Evolutionary conservation across 257 asterid genomes (phyloP), one percentile per base, ranked within the genome.

Genomic region (Catharanthus roseus): DNA sequence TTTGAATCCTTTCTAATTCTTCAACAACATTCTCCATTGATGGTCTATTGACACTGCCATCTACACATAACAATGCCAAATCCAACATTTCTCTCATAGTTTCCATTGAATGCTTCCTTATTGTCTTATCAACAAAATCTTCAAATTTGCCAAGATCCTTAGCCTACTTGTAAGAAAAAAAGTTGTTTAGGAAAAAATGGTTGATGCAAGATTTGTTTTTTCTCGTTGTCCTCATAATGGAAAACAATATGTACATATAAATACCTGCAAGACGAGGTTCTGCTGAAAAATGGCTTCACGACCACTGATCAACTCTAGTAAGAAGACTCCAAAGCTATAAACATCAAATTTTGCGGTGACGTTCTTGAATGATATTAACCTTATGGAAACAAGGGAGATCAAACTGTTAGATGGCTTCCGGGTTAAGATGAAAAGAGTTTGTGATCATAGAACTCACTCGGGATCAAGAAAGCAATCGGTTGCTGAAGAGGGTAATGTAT

Each of bases 261-360:
- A 10, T 29, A 67, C 72, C 72, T 67, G 72, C 21, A 23, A 18
- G 57, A 70, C 44, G 38, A 70, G 67, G 67, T 63, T 70, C 53
- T 34, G 42, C 19, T n/a, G 11, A 45, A 49, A 41, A 49, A 68
- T 15, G 47, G 72, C 54, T 47, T 39, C 28, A 24, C 65, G 65
- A 16, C 74, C 74, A 63, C 56, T 70, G 58, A 70, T 57, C 67
- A 70, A 23, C 74, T 55, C 74, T 56, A 70, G 53, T 45, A 70
- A 19, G 57, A 70, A 70, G 44, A 70, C 56, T 9, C 67, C 58
- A 57, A 70, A 70, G 74, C 74, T 70, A 53, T 70, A 56, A 1
- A 70, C 67, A 31, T 70, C 74, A 16, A 56, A 56, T 38, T 28
- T 42, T 0, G 11, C 47, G 6, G 74, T 38, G 53, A 70, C 39